phyloP scores from a whole-genome alignment of 768 basidiomycete genomes.

The Omphalotus guepiniiformis region DNA sequence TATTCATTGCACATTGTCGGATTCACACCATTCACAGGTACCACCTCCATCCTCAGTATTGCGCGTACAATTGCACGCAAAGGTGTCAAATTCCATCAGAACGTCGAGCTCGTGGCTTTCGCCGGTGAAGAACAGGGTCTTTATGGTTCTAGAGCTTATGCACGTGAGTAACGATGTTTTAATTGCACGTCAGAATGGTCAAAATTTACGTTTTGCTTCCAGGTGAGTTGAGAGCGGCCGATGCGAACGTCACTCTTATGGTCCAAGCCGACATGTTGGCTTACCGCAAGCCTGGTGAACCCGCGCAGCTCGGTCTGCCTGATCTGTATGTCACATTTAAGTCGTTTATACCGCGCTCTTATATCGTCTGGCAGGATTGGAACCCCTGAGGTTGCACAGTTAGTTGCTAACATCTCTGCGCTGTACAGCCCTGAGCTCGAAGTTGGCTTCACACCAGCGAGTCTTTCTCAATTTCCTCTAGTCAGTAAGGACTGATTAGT shows the following conservation, averaged over 20 bases:
- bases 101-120: conserved; percentile 79
- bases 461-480: conserved; percentile 20
- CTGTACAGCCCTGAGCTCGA: conserved; percentile 79
- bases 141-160: conserved; percentile 72
- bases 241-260: conserved; percentile 75
- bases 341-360: not conserved
- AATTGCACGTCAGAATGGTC: not conserved
- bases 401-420: conserved; percentile 69
- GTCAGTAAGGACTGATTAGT: not conserved
- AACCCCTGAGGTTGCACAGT: conserved; percentile 67
- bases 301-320: conserved; percentile 80
- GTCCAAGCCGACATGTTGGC: conserved; percentile 93
- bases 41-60: conserved; percentile 72
- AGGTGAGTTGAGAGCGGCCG: conserved; percentile 55
- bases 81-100: conserved; percentile 65
- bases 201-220: not conserved
- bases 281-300: conserved; percentile 76
- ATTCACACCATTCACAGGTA: conserved; percentile 15
- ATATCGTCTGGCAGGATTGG: conserved; percentile 54
- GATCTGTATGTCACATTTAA: conserved; percentile 42
- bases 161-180: conserved; percentile 55
- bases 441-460: conserved; percentile 61
- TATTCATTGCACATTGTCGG: conserved; percentile 45
- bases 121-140: conserved; percentile 93
- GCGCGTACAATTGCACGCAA: conserved; percentile 68